A percentile compares a stretch with the other conserved stretches of the same genome.
phyloP scores from a whole-genome alignment of 805 yeast species.

The Candida parachauliodes region DNA sequence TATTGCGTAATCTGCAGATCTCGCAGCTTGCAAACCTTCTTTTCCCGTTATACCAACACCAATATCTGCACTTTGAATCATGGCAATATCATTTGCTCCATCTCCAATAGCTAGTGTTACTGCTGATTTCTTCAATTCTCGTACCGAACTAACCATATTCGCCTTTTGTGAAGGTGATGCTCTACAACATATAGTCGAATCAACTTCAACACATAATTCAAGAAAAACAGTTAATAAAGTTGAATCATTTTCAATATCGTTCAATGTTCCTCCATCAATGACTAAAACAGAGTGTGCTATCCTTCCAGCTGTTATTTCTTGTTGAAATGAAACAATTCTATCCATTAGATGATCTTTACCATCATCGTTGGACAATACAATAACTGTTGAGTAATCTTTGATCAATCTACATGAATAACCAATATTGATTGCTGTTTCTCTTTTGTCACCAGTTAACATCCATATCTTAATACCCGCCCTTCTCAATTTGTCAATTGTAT shows the following conservation, averaged over 20 bases:
- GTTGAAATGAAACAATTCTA: slow-evolving; percentile 69
- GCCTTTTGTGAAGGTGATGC: slow-evolving; percentile 98
- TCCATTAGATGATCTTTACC: slow-evolving; percentile 57
- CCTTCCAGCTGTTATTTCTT: slow-evolving; percentile 65
- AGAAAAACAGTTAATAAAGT: slow-evolving; percentile 71
- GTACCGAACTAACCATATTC: slow-evolving; percentile 75
- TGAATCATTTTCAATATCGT: slow-evolving; percentile 67
- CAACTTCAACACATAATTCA: slow-evolving; percentile 81
- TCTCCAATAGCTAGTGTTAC: slow-evolving; percentile 97
- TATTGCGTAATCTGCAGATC: slow-evolving; percentile 90
- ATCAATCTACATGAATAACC: slow-evolving; percentile 93
- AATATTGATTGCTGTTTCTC: slow-evolving; percentile 96
- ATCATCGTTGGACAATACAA: slow-evolving; percentile 52
- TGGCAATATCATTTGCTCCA: slow-evolving; percentile 98
- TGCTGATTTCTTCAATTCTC: slow-evolving; percentile 59
- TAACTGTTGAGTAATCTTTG: slow-evolving; percentile 87
- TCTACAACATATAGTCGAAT: slow-evolving; percentile 91
- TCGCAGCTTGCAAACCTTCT: slow-evolving; percentile 95
- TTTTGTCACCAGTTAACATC: slow-evolving; percentile 98
- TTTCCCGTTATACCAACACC: slow-evolving; percentile 97
- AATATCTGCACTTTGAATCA: slow-evolving; percentile 98
- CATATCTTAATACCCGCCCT: slow-evolving; percentile 93
- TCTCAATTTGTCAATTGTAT: slow-evolving; percentile 84
- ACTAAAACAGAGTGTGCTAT: slow-evolving; percentile 95
- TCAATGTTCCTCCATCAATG: slow-evolving; percentile 87